These are phyloP conservation scores for Crucibulum laeve DNA, from an alignment of 768 basidiomycete species.

Conservation along the genomic window DNA sequence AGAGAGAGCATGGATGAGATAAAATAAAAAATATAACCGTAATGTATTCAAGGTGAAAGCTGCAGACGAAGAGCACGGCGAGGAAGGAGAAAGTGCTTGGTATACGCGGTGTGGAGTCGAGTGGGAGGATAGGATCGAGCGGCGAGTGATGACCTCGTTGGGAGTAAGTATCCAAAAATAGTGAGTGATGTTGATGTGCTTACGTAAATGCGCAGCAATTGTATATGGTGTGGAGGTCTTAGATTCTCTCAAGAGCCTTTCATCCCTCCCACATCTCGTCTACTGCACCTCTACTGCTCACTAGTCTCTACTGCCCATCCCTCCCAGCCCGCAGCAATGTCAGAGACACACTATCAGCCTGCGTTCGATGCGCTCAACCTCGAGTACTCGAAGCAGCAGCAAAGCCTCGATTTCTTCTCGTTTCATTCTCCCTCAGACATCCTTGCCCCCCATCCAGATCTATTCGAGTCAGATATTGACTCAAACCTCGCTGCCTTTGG, in stretches of 20 bases:
- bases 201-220: slow-evolving; percentile 29
- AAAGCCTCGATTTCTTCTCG: slow-evolving; percentile 63
- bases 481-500: slow-evolving; percentile 63
- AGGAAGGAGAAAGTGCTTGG: too few relatives aligned
- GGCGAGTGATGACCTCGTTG: too few relatives aligned
- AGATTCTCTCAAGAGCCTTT: slow-evolving; percentile 13
- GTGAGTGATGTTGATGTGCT: too few relatives aligned
- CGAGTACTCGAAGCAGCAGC: slow-evolving; percentile 29
- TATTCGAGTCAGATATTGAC: slow-evolving; percentile 82
- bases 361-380: slow-evolving; percentile 27
- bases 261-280: slow-evolving; percentile 24
- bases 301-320: slow-evolving; percentile 20
- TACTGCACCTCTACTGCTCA: slow-evolving; percentile 14
- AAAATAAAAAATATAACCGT: too few relatives aligned
- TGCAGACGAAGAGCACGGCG: too few relatives aligned
- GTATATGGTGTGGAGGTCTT: slow-evolving; percentile 24
- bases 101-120: too few relatives aligned
- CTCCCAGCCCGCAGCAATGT: slow-evolving; percentile 22
- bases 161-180: too few relatives aligned
- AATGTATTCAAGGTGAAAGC: too few relatives aligned
- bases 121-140: too few relatives aligned
- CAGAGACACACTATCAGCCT: slow-evolving; percentile 25
- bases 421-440: slow-evolving; percentile 68
- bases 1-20: too few relatives aligned
- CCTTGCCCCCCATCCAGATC: slow-evolving; percentile 74